Base-by-base conservation (phyloP, 257 asterid species). In the Nicotiana benthamiana region DNA sequence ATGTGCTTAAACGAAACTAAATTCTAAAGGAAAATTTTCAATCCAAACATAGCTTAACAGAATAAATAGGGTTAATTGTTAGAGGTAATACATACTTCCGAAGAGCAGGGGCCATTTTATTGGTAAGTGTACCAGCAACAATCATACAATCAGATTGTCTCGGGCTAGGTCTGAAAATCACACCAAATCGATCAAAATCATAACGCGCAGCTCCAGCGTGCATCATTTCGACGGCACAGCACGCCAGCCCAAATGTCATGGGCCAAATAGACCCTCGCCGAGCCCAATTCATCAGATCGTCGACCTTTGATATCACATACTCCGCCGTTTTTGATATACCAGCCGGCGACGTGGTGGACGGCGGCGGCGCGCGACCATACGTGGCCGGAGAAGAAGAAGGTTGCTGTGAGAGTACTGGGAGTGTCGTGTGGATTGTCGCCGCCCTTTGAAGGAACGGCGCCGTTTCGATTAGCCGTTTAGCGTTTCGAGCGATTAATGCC, bases 161-260 rank as follows among this genome's bases (percentile, higher is more conserved):
- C 2, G 98, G 99, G 87, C 99, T 95, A 5, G 98, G 98, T 92
- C 99, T 88, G 82, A 95, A 95, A n/a, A 95, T 95, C 12, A 95
- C 89, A 40, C 99, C 99, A 78, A 93, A 95, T 5, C 99, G 92
- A 85, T 95, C 99, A 89, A 93, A 89, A 84, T 95, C 99, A 83
- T 93, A 95, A 15, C 99, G 92, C 59, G 99, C 97, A 36, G 98
- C 98, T 5, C 99, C 99, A 59, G 99, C 90, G 80, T 95, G 99
- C 97, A 95, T 95, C 97, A 95, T 95, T 87, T 95, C 99, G 30
- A 95, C 98, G 22, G 99, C 99, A 85, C 99, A 95, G 83, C 99
- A 95, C 66, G 99, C 98, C 46, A 95, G 83, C 1, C 99, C 99
- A 52, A 95, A 95, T 0, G 99, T 93, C 99, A 95, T 92, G 80